A percentile compares a stretch with the other conserved stretches of the same genome.
Evolutionary conservation across 2,329 filamentous ascomycete species (phyloP).

Genomic region (Leptographium galeiforme): DNA sequence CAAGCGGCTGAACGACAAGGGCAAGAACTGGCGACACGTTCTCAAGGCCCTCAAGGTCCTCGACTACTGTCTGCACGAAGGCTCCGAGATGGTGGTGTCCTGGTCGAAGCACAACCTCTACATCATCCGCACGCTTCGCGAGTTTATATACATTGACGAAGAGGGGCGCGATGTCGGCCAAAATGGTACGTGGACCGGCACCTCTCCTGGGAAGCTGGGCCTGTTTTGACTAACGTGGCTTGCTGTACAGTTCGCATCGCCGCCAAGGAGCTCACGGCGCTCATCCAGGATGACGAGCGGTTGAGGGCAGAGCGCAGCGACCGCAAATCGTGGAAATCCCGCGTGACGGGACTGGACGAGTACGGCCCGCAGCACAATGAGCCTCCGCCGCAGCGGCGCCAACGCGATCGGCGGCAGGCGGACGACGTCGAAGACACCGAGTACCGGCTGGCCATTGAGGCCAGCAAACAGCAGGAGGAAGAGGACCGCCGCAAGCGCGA

Average conservation of each 20-base stretch:
- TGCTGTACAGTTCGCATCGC: constrained; percentile 70
- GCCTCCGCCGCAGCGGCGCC: constrained; percentile 27
- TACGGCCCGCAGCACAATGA: constrained; percentile 37
- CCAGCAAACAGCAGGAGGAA: constrained; percentile 89
- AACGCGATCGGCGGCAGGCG: constrained; percentile 34
- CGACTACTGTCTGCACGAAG: constrained; percentile 95
- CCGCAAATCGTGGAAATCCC: constrained; percentile 90
- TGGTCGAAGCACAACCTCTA: constrained; percentile 98
- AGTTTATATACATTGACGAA: constrained; percentile 94
- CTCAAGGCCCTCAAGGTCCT: constrained; percentile 94
- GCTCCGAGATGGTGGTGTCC: constrained; percentile 88
- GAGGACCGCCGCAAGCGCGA: constrained; percentile 70
- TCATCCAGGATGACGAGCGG: constrained; percentile 88
- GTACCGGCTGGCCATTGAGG: constrained; percentile 80
- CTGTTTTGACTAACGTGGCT: neutral
- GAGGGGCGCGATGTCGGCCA: constrained; percentile 91
- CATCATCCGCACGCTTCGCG: constrained; percentile 94
- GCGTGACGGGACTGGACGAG: constrained; percentile 87
- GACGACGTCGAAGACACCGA: constrained; percentile 78
- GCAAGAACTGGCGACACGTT: constrained; percentile 98
- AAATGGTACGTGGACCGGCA: constrained; percentile 55
- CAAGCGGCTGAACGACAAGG: constrained; percentile 96
- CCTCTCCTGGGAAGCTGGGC: neutral
- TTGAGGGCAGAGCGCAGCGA: constrained; percentile 81
- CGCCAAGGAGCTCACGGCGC: constrained; percentile 84